phyloP scores from a whole-genome alignment of 495 filamentous ascomycete genomes.

The Talaromyces thailandensis region DNA sequence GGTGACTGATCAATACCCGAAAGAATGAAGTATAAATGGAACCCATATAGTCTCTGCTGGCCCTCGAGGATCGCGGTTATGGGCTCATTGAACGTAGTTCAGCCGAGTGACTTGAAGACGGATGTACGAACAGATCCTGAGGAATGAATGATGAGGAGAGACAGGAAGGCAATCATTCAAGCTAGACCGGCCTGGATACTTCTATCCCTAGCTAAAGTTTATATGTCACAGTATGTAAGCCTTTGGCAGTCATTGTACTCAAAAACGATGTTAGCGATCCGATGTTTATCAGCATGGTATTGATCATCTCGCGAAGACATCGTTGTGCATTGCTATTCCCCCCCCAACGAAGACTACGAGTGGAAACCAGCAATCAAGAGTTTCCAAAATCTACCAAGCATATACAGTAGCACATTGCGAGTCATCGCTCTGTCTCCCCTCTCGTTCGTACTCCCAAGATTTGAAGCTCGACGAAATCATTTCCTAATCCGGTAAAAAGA shows the following conservation, averaged over 20 bases:
- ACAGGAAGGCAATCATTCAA: neutral
- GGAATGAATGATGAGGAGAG: conserved; percentile 19
- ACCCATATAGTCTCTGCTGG: conserved; percentile 22
- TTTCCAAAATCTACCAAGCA: neutral
- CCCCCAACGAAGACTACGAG: no score
- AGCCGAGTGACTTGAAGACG: conserved; percentile 24
- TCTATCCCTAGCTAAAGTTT: no score
- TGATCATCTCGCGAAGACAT: neutral
- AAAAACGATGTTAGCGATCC: neutral
- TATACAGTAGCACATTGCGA: neutral
- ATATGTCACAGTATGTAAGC: no score
- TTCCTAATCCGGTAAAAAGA: conserved; percentile 1
- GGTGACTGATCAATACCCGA: conserved; percentile 19
- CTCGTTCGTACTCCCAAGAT: neutral
- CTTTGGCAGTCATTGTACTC: neutral
- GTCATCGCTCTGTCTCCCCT: neutral
- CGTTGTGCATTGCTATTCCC: neutral
- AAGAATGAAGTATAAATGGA: conserved; percentile 25
- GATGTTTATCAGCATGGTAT: neutral
- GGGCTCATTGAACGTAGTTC: conserved; percentile 23
- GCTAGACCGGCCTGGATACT: neutral
- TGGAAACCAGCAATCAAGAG: neutral
- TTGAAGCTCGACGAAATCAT: neutral
- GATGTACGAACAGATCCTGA: conserved; percentile 16
- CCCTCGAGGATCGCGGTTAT: conserved; percentile 30